These are phyloP conservation scores for Chaetomium cochliodes DNA, from an alignment of 495 filamentous ascomycete genomes.

Conservation along the genomic window DNA sequence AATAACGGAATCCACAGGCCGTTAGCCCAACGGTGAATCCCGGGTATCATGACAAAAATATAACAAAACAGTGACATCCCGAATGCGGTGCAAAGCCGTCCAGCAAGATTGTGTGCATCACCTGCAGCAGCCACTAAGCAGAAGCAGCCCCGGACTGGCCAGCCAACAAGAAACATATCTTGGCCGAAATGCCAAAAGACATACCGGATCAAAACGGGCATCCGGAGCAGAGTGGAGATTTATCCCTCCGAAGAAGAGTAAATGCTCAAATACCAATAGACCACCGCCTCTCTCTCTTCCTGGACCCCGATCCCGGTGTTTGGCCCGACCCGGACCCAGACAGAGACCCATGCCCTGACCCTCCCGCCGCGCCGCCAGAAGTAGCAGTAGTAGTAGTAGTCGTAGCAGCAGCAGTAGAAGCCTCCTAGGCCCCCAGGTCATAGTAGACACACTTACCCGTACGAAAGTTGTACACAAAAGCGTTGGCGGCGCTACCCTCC, in stretches of 20 bases:
- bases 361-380: neutral
- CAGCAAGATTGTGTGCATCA: no score
- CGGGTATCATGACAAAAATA: neutral
- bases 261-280: neutral
- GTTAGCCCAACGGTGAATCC: neutral
- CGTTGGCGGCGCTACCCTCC: slow-evolving; percentile 45
- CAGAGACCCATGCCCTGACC: no score
- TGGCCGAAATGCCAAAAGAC: neutral
- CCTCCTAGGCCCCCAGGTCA: slow-evolving; percentile 56
- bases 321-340: neutral
- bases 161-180: neutral
- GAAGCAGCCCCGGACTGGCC: no score
- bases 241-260: neutral
- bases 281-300: slow-evolving; percentile 11
- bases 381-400: neutral
- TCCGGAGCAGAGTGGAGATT: neutral
- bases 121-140: no score
- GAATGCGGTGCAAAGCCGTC: neutral
- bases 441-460: slow-evolving; percentile 75
- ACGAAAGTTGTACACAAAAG: slow-evolving; percentile 79
- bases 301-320: neutral
- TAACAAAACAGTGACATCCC: neutral
- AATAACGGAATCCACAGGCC: neutral
- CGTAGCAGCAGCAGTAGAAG: neutral
- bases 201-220: neutral